phyloP scores from a whole-genome alignment of 495 filamentous ascomycete species.

The Penicillium egyptiacum region DNA sequence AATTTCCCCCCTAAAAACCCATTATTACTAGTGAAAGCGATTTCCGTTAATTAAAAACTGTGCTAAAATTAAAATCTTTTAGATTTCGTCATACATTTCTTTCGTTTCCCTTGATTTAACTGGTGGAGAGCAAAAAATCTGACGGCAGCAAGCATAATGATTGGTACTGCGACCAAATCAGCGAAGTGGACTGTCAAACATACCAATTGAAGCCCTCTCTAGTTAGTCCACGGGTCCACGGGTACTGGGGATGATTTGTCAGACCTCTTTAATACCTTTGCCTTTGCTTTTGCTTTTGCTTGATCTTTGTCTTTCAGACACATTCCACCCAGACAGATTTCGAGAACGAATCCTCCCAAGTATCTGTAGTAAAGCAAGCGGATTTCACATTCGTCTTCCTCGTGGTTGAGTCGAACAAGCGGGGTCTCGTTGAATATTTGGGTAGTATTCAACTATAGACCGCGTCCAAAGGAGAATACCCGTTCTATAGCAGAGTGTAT shows the following conservation, averaged over 20 bases:
- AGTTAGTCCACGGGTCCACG: too few relatives aligned
- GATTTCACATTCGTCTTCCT: conserved; percentile 25
- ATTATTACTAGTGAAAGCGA: conserved; percentile 15
- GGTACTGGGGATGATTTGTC: conserved; percentile 19
- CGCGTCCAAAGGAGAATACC: conserved; percentile 15
- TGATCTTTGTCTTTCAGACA: conserved; percentile 19
- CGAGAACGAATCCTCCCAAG: neutral
- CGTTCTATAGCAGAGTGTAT: conserved; percentile 6
- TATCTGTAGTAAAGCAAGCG: conserved; percentile 5
- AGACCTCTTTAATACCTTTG: conserved; percentile 1
- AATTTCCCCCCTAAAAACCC: neutral
- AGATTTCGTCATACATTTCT: conserved; percentile 6
- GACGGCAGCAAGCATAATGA: conserved; percentile 20
- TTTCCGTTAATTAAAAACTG: conserved; percentile 2
- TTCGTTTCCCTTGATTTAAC: conserved; percentile 18
- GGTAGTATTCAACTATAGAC: conserved; percentile 16
- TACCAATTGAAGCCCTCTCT: neutral
- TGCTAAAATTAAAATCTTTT: conserved; percentile 1
- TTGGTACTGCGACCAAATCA: conserved; percentile 20
- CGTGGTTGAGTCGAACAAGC: conserved; percentile 28
- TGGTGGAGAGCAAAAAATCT: conserved; percentile 17
- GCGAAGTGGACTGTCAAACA: neutral
- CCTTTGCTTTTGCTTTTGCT: neutral
- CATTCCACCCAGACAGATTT: conserved; percentile 10
- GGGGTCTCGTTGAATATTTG: conserved; percentile 15